phyloP scores from a whole-genome alignment of 2,329 filamentous ascomycete genomes.

The Paecilomyces variotii region DNA sequence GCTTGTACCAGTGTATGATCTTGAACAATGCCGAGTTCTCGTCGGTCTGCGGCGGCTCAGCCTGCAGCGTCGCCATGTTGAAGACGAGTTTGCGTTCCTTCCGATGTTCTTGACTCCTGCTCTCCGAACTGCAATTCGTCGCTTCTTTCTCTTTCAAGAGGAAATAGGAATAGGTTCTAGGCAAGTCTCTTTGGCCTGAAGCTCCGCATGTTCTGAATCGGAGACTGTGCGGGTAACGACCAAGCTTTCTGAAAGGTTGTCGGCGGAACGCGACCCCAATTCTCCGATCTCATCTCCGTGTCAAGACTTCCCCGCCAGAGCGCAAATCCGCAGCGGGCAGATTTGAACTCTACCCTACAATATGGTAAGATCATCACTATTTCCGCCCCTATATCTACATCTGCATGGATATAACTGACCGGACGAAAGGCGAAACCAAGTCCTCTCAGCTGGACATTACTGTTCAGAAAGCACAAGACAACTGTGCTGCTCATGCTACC shows the following conservation, averaged over 20 bases:
- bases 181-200: neutral
- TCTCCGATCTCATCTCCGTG: constrained; percentile 2
- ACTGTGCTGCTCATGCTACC: constrained; percentile 63
- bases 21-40: constrained; percentile 16
- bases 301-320: neutral
- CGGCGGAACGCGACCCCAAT: neutral
- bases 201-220: neutral
- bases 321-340: neutral
- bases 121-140: neutral
- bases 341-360: neutral
- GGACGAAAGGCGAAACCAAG: constrained; percentile 14
- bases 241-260: neutral
- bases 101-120: neutral
- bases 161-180: neutral
- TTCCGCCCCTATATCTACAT: neutral
- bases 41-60: constrained; percentile 9
- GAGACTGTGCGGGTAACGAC: neutral
- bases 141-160: neutral
- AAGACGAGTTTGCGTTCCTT: neutral
- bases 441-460: constrained; percentile 54
- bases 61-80: constrained; percentile 2
- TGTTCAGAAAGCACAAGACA: constrained; percentile 64
- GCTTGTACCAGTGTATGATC: constrained; percentile 27
- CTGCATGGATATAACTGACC: neutral
- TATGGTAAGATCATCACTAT: constrained; percentile 8